These are phyloP conservation scores for Neurospora intermedia DNA, from an alignment of 495 filamentous ascomycete genomes.

Conservation along the genomic window DNA sequence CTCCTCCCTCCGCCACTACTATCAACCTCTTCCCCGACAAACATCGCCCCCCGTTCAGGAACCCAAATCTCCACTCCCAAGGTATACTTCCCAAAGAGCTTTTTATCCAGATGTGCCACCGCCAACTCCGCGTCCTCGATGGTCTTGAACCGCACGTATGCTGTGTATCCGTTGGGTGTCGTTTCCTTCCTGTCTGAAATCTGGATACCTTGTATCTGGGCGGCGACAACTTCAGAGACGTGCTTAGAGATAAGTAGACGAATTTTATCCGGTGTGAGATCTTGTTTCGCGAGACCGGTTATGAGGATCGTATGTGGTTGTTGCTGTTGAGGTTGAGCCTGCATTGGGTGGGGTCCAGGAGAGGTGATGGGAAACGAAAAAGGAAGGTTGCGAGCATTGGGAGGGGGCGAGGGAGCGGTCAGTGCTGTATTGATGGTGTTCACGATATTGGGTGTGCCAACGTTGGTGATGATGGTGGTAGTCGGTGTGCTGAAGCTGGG, in stretches of 20 bases:
- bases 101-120: background rate
- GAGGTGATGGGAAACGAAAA: background rate
- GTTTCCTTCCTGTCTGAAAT: background rate
- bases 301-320: background rate
- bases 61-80: background rate
- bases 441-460: background rate
- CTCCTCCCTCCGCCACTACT: background rate
- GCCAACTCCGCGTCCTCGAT: background rate
- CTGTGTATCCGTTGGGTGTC: background rate
- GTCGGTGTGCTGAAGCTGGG: background rate
- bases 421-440: background rate
- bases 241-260: background rate
- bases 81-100: background rate
- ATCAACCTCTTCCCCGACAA: background rate
- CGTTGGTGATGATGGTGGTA: background rate
- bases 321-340: background rate
- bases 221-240: background rate
- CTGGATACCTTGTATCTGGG: background rate
- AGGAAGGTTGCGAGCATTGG: background rate
- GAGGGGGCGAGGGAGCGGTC: background rate
- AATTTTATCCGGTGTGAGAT: background rate
- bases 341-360: background rate
- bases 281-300: background rate
- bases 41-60: background rate
- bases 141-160: conserved; percentile 5